Base-by-base conservation (phyloP, 164 flowering plant species). In the Aristolochia contorta region DNA sequence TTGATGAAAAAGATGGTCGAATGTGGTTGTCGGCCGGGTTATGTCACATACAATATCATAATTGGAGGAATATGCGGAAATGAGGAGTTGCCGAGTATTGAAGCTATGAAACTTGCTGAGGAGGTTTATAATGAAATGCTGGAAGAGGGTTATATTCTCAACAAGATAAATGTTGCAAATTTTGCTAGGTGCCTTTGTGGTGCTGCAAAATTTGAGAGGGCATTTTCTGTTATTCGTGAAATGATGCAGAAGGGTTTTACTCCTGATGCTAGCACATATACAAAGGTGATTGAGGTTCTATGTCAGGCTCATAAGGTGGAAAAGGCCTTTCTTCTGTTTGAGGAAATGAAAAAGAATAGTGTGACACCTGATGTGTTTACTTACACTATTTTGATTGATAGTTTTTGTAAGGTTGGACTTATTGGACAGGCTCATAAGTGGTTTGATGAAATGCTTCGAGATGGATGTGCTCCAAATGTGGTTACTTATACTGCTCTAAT, bases 401-500 rank as follows among this genome's bases (percentile, higher is more conserved):
- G 74, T 59, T 87, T 92, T 65, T 82, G 91, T 71, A 92, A 89
- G 74, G 87, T 75, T 71, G 98, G 93, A 56, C 82, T 92, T 27
- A 78, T 87, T 74, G 78, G 80, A 65, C 98, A 84, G 71, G 96
- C 91, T 73, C 78, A 69, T 8, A 82, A 69, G 43, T 87, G 81
- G 88, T 84, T 89, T 45, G 66, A 75, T 61, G 96, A 89, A 75
- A 92, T 92, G 98, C 61, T 71, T 33, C 68, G 65, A 54, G 72
- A 72, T 75, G 96, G 96, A 47, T 89, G 96, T 75, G 55, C 72
- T 53, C 98, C 98, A 43, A 92, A 79, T 72, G 91, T 92, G 57
- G 98, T 92, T 41, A 89, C 96, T 27, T 89, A 79, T 73, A 91
- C 98, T 30, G 76, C 96, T 58, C 82, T 92, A 45, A 85, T 92